phyloP scores from a whole-genome alignment of 129 eudicot species.

The Ambrosia artemisiifolia region DNA sequence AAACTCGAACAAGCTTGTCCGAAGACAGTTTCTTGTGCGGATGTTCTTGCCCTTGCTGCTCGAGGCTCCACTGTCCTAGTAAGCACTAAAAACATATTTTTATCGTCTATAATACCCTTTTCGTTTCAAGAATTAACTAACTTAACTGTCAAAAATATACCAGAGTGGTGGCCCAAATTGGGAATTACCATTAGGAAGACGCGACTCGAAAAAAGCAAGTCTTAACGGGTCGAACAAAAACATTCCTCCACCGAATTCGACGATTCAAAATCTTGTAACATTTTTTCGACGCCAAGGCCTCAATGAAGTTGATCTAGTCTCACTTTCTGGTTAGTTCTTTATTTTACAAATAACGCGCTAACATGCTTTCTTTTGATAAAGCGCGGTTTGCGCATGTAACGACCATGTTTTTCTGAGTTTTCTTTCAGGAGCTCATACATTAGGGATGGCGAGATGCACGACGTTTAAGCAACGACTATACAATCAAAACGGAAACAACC shows the following conservation, averaged over 20 bases:
- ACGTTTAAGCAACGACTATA: conserved; percentile 76
- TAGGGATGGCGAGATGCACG: conserved; percentile 86
- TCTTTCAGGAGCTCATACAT: conserved; percentile 71
- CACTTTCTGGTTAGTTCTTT: conserved; percentile 69
- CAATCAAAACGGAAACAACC: conserved; percentile 77
- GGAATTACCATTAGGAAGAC: conserved; percentile 88
- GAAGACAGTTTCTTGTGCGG: conserved; percentile 86
- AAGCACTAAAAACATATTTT: conserved; percentile 30
- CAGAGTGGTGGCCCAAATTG: conserved; percentile 94
- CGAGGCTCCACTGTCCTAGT: conserved; percentile 78
- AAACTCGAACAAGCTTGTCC: conserved; percentile 81
- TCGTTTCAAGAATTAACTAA: not conserved
- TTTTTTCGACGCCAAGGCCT: conserved; percentile 74
- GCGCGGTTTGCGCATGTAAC: too few species aligned
- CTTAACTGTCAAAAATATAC: not conserved
- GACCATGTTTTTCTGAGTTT: not conserved
- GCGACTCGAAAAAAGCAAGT: conserved; percentile 79
- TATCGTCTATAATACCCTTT: not conserved
- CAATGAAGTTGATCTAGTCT: conserved; percentile 67
- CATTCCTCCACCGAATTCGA: conserved; percentile 87
- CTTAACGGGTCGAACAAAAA: conserved; percentile 54
- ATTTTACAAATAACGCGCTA: not conserved
- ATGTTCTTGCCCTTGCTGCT: conserved; percentile 84
- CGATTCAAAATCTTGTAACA: conserved; percentile 52
- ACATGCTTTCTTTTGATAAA: not conserved